Percentiles rank a stretch among this genome's conserved stretches.
Evolutionary conservation across 441 rosid species (phyloP).

Genomic region (Breynia disticha): DNA sequence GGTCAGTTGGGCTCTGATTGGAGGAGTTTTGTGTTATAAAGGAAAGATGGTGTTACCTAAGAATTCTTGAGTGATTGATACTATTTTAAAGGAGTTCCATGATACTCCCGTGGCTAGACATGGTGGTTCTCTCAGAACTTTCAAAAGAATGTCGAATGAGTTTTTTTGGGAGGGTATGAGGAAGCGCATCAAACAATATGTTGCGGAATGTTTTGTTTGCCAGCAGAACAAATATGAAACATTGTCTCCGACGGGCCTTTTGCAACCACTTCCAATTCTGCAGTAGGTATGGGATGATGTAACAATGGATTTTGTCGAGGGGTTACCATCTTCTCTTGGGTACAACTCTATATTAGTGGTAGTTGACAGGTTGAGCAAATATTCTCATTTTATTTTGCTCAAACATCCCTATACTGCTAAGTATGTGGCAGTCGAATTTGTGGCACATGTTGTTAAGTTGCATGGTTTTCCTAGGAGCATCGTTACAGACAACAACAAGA

Average conservation of each 20-base stretch:
- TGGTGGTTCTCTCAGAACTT: too few species aligned
- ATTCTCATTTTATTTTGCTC: neutral
- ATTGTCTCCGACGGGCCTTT: neutral
- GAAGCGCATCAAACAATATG: too few species aligned
- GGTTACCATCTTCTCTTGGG: neutral
- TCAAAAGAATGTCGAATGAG: too few species aligned
- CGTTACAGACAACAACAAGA: neutral
- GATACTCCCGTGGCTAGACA: too few species aligned
- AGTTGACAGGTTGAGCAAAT: neutral
- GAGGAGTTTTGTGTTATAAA: too few species aligned
- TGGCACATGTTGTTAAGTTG: neutral
- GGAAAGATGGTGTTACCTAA: too few species aligned
- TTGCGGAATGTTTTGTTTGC: too few species aligned
- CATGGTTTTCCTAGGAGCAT: neutral
- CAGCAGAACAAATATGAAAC: neutral
- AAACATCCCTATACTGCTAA: neutral
- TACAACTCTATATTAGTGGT: neutral
- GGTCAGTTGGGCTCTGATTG: too few species aligned
- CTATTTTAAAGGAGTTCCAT: too few species aligned
- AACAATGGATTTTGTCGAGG: conserved; percentile 1
- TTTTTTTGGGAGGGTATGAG: too few species aligned
- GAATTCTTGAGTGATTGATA: too few species aligned
- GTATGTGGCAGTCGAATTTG: neutral
- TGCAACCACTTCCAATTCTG: neutral
- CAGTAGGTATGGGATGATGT: too few species aligned